phyloP scores from a whole-genome alignment of 306 rosid species.

The Cicer arietinum region DNA sequence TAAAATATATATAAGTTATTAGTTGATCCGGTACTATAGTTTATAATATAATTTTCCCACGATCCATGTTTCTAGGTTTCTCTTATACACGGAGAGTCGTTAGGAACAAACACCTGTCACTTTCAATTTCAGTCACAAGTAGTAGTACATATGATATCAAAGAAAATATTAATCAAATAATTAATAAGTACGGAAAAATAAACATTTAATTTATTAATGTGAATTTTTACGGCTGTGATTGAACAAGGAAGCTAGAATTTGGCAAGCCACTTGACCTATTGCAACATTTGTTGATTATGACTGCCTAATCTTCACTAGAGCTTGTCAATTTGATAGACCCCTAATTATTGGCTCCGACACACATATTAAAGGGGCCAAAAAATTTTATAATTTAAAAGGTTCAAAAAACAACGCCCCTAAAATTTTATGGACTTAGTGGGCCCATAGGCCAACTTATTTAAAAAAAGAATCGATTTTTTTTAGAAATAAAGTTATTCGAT shows the following conservation, averaged over 20 bases:
- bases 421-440: no score
- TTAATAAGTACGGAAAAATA: neutral
- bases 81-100: conserved; percentile 32
- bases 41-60: conserved; percentile 7
- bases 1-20: conserved; percentile 14
- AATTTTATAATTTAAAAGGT: no score
- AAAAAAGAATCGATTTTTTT: no score
- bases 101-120: conserved; percentile 46
- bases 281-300: conserved; percentile 32
- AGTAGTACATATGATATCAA: conserved; percentile 11
- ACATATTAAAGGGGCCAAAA: no score
- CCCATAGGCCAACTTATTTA: no score
- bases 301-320: conserved; percentile 33
- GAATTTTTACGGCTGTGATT: conserved; percentile 46
- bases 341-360: no score
- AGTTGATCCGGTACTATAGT: conserved; percentile 24
- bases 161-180: neutral
- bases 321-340: no score
- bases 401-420: no score
- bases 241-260: neutral
- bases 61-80: conserved; percentile 50
- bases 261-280: conserved; percentile 46
- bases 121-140: neutral
- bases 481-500: no score
- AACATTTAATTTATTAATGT: neutral